These are phyloP conservation scores for Sporothrix curviconia DNA, from an alignment of 2,329 filamentous ascomycete genomes.

Conservation along the genomic window DNA sequence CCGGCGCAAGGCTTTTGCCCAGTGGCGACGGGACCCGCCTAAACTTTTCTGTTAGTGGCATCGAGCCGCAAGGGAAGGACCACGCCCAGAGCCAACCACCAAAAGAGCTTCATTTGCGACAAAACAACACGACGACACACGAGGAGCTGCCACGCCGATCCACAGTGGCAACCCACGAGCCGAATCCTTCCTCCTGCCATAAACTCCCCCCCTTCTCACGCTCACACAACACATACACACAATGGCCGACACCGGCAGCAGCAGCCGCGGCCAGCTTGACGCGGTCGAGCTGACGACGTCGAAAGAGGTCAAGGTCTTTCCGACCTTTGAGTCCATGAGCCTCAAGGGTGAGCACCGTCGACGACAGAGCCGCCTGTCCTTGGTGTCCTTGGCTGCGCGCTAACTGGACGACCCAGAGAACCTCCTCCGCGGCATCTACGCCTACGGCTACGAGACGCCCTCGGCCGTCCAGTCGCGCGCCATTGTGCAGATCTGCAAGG, in stretches of 20 bases:
- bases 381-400: background rate
- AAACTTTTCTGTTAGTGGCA: conserved; percentile 14
- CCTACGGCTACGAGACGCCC: conserved; percentile 96
- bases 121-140: background rate
- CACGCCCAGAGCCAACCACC: background rate
- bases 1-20: conserved; percentile 16
- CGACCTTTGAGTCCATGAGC: conserved; percentile 93
- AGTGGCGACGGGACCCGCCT: background rate
- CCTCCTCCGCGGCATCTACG: conserved; percentile 92
- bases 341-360: conserved; percentile 66
- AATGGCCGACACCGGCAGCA: conserved; percentile 74
- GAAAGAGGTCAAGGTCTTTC: conserved; percentile 92
- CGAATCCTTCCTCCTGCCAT: background rate
- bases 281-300: conserved; percentile 99
- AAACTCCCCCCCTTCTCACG: background rate
- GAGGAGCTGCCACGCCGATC: background rate
- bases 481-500: conserved; percentile 98
- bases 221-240: conserved; percentile 28
- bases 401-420: conserved; percentile 57
- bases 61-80: background rate
- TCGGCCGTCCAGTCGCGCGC: conserved; percentile 96
- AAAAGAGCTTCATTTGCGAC: no score
- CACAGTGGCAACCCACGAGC: background rate
- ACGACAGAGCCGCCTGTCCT: no score
- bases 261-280: conserved; percentile 66